phyloP scores from a whole-genome alignment of 441 rosid genomes.

The Pelargonium australe region DNA sequence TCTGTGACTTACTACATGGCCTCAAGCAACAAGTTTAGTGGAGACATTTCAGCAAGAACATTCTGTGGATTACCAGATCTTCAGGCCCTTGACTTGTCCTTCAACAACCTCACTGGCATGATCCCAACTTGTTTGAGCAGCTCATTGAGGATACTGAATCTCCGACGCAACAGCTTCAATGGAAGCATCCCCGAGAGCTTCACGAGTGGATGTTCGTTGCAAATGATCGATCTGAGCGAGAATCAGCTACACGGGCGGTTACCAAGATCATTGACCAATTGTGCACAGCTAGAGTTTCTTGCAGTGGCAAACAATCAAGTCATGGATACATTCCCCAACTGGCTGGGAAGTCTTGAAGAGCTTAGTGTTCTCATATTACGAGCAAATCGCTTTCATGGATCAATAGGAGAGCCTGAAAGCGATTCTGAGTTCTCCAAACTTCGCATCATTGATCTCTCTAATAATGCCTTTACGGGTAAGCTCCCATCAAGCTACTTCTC shows the following conservation, averaged over 20 bases:
- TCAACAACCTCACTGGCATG: conserved; percentile 18
- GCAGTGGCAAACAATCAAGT: conserved; percentile 6
- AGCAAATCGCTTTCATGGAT: background rate
- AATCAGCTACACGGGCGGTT: conserved; percentile 17
- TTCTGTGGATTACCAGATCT: conserved; percentile 19
- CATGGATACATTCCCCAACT: conserved; percentile 10
- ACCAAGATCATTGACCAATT: conserved; percentile 19
- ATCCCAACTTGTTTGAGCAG: conserved; percentile 20
- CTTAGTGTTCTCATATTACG: background rate
- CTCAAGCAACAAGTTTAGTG: conserved; percentile 14
- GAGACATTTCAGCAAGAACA: conserved; percentile 17
- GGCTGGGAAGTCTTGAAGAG: conserved; percentile 9
- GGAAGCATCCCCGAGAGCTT: background rate
- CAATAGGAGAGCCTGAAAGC: background rate
- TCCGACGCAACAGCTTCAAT: conserved; percentile 13
- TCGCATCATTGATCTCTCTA: background rate
- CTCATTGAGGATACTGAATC: conserved; percentile 8
- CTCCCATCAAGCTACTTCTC: conserved; percentile 2
- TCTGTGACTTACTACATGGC: background rate
- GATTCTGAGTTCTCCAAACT: background rate
- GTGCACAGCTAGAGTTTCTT: conserved; percentile 14
- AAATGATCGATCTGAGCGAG: conserved; percentile 18
- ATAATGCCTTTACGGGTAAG: background rate
- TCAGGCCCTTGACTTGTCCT: conserved; percentile 22
- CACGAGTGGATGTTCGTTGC: conserved; percentile 6